These are phyloP conservation scores for Lodderomyces orthopsilosis DNA, from an alignment of 1,139 yeast genomes.

Conservation along the genomic window DNA sequence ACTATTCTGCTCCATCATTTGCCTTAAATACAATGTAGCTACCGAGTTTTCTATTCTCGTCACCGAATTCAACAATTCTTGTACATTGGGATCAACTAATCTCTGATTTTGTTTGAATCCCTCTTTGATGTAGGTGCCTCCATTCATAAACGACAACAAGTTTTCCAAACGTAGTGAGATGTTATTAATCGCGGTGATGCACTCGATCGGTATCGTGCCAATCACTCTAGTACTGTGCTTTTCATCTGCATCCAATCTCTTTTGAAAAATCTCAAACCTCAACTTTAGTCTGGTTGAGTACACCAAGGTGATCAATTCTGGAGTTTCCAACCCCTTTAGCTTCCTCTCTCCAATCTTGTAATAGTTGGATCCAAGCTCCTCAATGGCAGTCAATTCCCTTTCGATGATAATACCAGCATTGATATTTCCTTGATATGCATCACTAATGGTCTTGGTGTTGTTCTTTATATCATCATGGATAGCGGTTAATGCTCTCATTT, in stretches of 20 bases:
- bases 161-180: slow-evolving; percentile 50
- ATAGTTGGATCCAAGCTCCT: slow-evolving; percentile 68
- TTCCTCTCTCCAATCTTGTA: slow-evolving; percentile 81
- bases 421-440: slow-evolving; percentile 63
- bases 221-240: slow-evolving; percentile 25
- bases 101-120: slow-evolving; percentile 16
- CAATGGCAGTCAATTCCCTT: slow-evolving; percentile 62
- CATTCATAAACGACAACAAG: slow-evolving; percentile 39
- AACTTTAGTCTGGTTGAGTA: slow-evolving; percentile 67
- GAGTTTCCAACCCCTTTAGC: slow-evolving; percentile 91
- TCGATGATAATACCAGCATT: slow-evolving; percentile 64
- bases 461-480: slow-evolving; percentile 49
- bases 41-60: slow-evolving; percentile 63
- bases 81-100: slow-evolving; percentile 1
- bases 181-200: slow-evolving; percentile 47
- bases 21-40: slow-evolving; percentile 33
- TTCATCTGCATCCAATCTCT: slow-evolving; percentile 21
- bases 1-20: slow-evolving; percentile 24
- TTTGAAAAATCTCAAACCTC: slow-evolving; percentile 48
- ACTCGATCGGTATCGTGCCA: slow-evolving; percentile 43
- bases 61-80: slow-evolving; percentile 49
- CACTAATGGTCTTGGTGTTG: slow-evolving; percentile 38
- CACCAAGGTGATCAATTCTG: slow-evolving; percentile 77
- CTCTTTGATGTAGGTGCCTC: slow-evolving; percentile 27
- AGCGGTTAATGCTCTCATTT: slow-evolving; percentile 57